Conservation (phyloP, 805 yeast species). For the Candida fluviatilis region DNA sequence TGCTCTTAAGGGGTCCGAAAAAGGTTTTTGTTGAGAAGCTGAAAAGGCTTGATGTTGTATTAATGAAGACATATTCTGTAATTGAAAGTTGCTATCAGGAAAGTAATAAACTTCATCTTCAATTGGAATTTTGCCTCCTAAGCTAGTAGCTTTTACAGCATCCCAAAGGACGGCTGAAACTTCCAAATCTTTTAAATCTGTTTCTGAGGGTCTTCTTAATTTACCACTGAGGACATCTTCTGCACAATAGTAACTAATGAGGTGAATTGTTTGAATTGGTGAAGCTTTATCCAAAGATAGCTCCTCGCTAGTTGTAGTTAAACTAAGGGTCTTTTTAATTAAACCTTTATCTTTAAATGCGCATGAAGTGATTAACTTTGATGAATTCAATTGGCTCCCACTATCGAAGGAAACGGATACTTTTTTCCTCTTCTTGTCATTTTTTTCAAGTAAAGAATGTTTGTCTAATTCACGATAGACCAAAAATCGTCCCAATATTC, state of each 20-base stretch:
- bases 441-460: constrained; percentile 39
- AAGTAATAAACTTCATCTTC: constrained; percentile 50
- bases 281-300: constrained; percentile 20
- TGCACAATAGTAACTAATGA: constrained; percentile 75
- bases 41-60: constrained; percentile 13
- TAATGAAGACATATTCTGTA: constrained; percentile 34
- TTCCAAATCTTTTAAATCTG: constrained; percentile 46
- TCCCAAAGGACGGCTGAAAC: constrained; percentile 48
- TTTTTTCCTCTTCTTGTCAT: constrained; percentile 37
- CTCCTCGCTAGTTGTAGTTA: constrained; percentile 42
- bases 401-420: constrained; percentile 6
- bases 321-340: constrained; percentile 76
- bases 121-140: constrained; percentile 51
- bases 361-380: constrained; percentile 49
- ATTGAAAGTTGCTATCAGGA: constrained; percentile 41
- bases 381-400: not conserved
- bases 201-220: constrained; percentile 54
- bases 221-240: constrained; percentile 63
- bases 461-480: constrained; percentile 67
- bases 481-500: constrained; percentile 80
- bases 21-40: constrained; percentile 4
- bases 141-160: constrained; percentile 53
- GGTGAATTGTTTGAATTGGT: constrained; percentile 53
- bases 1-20: constrained; percentile 7
- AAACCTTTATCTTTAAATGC: constrained; percentile 70